Conservation (phyloP, 2,329 filamentous ascomycete genomes). For the Sporothrix variecibatus region DNA sequence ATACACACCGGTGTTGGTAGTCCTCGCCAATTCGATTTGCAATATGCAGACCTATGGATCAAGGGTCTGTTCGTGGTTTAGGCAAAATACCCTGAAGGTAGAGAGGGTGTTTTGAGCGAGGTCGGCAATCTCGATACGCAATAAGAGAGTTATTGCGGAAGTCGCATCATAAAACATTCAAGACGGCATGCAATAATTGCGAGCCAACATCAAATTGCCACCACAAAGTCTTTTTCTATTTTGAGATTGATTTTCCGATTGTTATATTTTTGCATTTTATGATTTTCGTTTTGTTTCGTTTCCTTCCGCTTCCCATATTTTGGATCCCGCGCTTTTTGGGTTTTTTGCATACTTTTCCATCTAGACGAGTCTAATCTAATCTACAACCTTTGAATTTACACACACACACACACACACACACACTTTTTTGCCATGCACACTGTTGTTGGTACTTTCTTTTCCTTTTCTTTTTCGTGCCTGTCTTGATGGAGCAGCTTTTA, state of each 20-base stretch:
- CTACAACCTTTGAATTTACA: neutral
- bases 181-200: too few species aligned
- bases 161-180: neutral
- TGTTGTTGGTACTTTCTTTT: neutral
- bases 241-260: neutral
- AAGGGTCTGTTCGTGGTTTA: neutral
- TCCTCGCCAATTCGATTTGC: neutral
- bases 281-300: neutral
- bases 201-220: neutral
- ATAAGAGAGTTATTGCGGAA: neutral
- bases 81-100: neutral
- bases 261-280: neutral
- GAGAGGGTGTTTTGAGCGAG: neutral
- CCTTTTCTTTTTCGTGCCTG: neutral
- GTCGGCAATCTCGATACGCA: neutral
- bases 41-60: neutral
- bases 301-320: conserved; percentile 13
- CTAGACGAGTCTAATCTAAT: conserved; percentile 9
- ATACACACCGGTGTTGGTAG: neutral
- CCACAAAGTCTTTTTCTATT: neutral
- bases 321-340: neutral
- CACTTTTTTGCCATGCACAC: neutral
- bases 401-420: neutral
- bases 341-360: conserved; percentile 26
- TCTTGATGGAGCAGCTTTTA: neutral